Evolutionary conservation across 1,284 basidiomycete genomes (phyloP).

Genomic region (Sporisorium iseilematis-ciliati): DNA sequence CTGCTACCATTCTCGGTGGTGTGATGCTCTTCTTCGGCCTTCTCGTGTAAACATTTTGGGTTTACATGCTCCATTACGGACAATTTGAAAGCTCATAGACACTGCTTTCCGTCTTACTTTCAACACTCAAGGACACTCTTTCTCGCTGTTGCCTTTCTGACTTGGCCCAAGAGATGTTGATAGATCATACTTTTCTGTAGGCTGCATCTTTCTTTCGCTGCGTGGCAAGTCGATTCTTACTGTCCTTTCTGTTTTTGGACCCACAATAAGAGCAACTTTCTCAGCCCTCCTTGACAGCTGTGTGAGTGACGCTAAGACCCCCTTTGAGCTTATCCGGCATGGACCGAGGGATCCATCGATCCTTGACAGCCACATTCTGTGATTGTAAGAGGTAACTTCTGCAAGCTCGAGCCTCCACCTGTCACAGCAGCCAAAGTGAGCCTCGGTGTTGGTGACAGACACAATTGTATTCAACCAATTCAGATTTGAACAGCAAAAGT

Average conservation of each 20-base stretch:
- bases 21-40: constrained; percentile 40
- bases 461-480: not conserved
- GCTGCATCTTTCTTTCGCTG: not conserved
- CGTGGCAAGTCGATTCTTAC: not conserved
- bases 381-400: not conserved
- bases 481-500: not conserved
- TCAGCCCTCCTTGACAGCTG: too few species aligned
- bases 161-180: too few species aligned
- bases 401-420: constrained; percentile 1
- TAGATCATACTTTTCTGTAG: not conserved
- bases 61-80: constrained; percentile 1
- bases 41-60: constrained; percentile 11
- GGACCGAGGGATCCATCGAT: too few species aligned
- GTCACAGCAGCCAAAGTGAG: not conserved
- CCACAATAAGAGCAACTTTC: not conserved
- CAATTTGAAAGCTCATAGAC: constrained; percentile 5
- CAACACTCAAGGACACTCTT: constrained; percentile 3
- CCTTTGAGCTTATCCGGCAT: too few species aligned
- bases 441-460: constrained; percentile 7
- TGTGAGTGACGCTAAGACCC: too few species aligned
- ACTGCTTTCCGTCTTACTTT: not conserved
- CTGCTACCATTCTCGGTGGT: constrained; percentile 28
- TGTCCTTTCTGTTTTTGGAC: not conserved
- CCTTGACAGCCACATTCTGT: too few species aligned
- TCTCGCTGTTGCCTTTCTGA: not conserved